Evolutionary conservation across 139 green algal species (phyloP), one percentile per base, ranked within the genome.

Genomic region (Chlorella sorokiniana): DNA sequence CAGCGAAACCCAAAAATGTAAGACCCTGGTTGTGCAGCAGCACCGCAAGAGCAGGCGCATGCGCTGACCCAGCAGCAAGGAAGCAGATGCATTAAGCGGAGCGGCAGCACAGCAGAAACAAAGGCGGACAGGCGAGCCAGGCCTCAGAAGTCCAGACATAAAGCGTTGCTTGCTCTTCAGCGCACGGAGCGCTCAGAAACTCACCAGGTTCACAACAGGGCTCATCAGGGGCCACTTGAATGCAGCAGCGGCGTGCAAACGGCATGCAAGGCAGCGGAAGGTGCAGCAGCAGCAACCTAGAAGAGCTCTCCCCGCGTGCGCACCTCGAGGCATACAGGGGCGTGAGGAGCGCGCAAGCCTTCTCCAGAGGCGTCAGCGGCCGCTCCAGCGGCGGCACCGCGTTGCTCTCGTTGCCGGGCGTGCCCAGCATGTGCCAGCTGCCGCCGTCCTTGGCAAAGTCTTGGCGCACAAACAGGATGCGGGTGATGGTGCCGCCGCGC

Each of bases 381-480:
- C 68, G 22, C 25, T 76, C 64, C 27, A 83, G 61, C 29, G 67
- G 4, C 1, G 65, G 5, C 3, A 85, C 86, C 8, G 83, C 86
- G 64, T 85, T 86, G 64, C 51, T 25, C 10, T 72, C 67, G 4
- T 22, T 9, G 51, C 68, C 84, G 20, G 38, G 48, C 35, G 48
- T 33, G n/a, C 41, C 40, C 68, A 90, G 76, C 62, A 25, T 20
- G 72, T 90, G 83, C 84, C 82, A 91, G 44, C 45, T 75, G 54
- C 88, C 84, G 27, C 88, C 88, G 69, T 91, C 80, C 27, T 45
- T 75, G 22, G 84, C 73, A 45, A 84, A 86, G 52, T 91, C 88
- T 51, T 87, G 76, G 8, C 81, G 84, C 48, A 84, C 44, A 62
- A 93, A 94, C 8, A 86, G 37, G 61, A 93, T 86, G 84, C 88